phyloP scores from a whole-genome alignment of 805 yeast species.

The Clavispora vitiphila region DNA sequence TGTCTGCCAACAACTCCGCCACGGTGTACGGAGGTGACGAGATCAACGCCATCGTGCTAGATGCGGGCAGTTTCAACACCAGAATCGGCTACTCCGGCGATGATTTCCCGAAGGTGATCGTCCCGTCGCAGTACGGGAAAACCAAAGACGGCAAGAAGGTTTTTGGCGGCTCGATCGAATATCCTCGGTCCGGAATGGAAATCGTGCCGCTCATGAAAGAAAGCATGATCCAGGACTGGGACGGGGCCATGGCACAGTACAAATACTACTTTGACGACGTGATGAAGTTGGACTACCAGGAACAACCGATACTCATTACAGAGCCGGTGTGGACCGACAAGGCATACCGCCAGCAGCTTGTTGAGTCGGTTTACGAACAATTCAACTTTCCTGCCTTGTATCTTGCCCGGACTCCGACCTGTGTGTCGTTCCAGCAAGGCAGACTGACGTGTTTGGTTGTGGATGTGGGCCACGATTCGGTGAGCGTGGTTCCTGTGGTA shows the following conservation, averaged over 20 bases:
- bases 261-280: constrained; percentile 49
- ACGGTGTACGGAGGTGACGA: constrained; percentile 57
- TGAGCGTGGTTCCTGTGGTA: constrained; percentile 74
- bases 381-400: constrained; percentile 77
- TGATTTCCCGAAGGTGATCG: constrained; percentile 71
- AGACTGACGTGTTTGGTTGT: constrained; percentile 83
- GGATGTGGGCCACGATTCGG: constrained; percentile 76
- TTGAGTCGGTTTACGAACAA: constrained; percentile 67
- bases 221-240: constrained; percentile 77
- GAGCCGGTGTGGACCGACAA: constrained; percentile 84
- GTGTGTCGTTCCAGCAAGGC: constrained; percentile 84
- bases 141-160: constrained; percentile 17
- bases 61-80: constrained; percentile 82
- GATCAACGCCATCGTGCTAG: constrained; percentile 84
- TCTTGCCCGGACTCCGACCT: constrained; percentile 77
- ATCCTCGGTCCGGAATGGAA: constrained; percentile 48
- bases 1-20: constrained; percentile 14
- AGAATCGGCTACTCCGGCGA: constrained; percentile 91
- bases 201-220: constrained; percentile 57
- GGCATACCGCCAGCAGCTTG: constrained; percentile 59
- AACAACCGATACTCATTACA: constrained; percentile 75
- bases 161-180: constrained; percentile 41
- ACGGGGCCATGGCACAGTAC: constrained; percentile 74
- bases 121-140: constrained; percentile 63
- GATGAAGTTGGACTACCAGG: constrained; percentile 49